These are phyloP conservation scores for Salix brachista DNA, from an alignment of 345 rosid genomes.

Conservation along the genomic window DNA sequence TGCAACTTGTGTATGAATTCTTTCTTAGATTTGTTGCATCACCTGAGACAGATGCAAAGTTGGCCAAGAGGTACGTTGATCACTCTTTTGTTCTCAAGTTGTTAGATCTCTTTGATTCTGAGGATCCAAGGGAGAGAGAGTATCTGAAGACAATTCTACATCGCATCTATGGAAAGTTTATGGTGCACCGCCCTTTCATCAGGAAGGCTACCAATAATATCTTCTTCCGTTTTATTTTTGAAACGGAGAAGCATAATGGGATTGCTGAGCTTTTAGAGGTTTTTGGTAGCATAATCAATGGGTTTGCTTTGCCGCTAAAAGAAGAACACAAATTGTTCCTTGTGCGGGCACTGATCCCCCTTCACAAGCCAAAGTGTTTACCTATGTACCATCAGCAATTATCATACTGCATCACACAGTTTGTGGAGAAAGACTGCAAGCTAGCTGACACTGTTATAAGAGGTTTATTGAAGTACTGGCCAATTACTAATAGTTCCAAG, in stretches of 20 bases:
- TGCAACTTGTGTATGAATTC: slow-evolving; percentile 71
- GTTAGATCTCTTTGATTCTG: slow-evolving; percentile 66
- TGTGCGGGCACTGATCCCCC: slow-evolving; percentile 58
- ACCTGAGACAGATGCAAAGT: slow-evolving; percentile 65
- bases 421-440: slow-evolving; percentile 68
- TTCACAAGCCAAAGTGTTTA: slow-evolving; percentile 67
- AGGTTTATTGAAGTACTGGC: slow-evolving; percentile 67
- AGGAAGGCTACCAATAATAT: slow-evolving; percentile 66
- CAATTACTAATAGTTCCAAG: slow-evolving; percentile 64
- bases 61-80: slow-evolving; percentile 65
- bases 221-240: slow-evolving; percentile 58
- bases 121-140: slow-evolving; percentile 72
- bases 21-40: slow-evolving; percentile 70
- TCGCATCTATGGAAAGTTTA: slow-evolving; percentile 66
- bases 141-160: slow-evolving; percentile 64
- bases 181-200: slow-evolving; percentile 70
- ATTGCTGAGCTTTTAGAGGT: slow-evolving; percentile 69
- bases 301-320: slow-evolving; percentile 70
- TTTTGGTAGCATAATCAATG: slow-evolving; percentile 70
- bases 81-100: slow-evolving; percentile 56
- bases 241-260: slow-evolving; percentile 72
- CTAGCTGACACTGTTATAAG: slow-evolving; percentile 59
- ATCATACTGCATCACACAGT: slow-evolving; percentile 62
- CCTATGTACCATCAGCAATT: slow-evolving; percentile 68
- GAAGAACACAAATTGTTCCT: slow-evolving; percentile 74